A percentile compares a stretch with the other conserved stretches of the same genome.
phyloP scores from a whole-genome alignment of 768 basidiomycete genomes.

The Ramaria rubella region DNA sequence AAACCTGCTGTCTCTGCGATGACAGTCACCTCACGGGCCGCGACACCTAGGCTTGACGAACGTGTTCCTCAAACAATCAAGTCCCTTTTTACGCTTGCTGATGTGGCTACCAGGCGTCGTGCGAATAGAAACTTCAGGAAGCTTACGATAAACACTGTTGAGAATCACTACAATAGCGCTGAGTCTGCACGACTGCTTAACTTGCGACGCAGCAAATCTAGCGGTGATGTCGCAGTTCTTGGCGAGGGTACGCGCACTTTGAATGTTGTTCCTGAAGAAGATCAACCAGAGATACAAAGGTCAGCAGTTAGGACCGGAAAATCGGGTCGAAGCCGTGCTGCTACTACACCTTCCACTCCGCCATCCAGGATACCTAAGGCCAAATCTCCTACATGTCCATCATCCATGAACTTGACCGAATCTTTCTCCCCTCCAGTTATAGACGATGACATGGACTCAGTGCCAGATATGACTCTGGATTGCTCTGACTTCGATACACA shows the following conservation, averaged over 20 bases:
- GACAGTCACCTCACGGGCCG: neutral
- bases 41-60: neutral
- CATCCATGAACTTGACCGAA: too few relatives aligned
- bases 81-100: slow-evolving; percentile 4
- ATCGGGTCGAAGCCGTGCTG: neutral
- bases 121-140: neutral
- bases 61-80: neutral
- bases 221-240: neutral
- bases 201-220: neutral
- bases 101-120: slow-evolving; percentile 2
- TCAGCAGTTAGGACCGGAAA: neutral
- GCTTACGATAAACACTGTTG: neutral
- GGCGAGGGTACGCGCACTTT: neutral
- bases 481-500: neutral
- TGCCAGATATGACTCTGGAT: neutral
- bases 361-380: neutral
- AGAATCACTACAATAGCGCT: neutral
- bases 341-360: neutral
- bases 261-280: neutral
- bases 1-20: neutral
- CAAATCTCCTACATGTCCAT: neutral
- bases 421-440: neutral
- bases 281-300: too few relatives aligned
- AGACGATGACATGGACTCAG: neutral
- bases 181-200: neutral